These are phyloP conservation scores for Pichia sp. DNA, from an alignment of 1,139 yeast species.

Conservation along the genomic window DNA sequence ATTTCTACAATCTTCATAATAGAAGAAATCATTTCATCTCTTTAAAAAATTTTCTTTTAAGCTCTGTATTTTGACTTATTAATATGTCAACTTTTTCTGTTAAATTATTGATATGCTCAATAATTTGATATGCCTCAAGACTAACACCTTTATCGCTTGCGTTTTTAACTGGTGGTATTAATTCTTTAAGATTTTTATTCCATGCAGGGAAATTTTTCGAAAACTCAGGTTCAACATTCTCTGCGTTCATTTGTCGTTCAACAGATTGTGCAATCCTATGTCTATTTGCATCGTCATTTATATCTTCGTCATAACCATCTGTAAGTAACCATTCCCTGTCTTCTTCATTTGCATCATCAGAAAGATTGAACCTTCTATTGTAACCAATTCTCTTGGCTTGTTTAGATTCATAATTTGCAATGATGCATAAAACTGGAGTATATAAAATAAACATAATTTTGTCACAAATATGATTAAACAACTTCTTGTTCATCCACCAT, in stretches of 20 bases:
- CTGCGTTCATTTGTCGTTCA: conserved; percentile 54
- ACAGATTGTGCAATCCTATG: conserved; percentile 30
- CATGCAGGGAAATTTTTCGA: conserved; percentile 44
- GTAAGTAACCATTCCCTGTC: conserved; percentile 80
- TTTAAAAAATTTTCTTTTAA: conserved; percentile 26
- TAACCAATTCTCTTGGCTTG: conserved; percentile 66
- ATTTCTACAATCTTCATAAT: too few relatives aligned
- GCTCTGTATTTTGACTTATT: conserved; percentile 38
- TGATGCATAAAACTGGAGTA: conserved; percentile 57
- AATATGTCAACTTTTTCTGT: conserved; percentile 38
- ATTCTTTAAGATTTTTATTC: conserved; percentile 39
- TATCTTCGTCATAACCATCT: conserved; percentile 60
- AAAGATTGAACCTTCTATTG: conserved; percentile 56
- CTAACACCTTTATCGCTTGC: conserved; percentile 54
- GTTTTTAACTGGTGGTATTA: conserved; percentile 51
- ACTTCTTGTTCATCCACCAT: conserved; percentile 31
- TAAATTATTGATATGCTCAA: conserved; percentile 43
- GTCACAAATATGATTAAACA: conserved; percentile 20
- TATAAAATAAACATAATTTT: conserved; percentile 59
- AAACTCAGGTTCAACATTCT: conserved; percentile 67
- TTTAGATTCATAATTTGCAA: conserved; percentile 57
- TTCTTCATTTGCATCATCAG: conserved; percentile 77
- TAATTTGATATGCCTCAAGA: conserved; percentile 59
- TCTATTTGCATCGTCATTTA: conserved; percentile 30
- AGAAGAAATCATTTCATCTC: too few relatives aligned